A percentile compares a stretch with the other conserved stretches of the same genome.
phyloP scores from a whole-genome alignment of 495 filamentous ascomycete genomes.

The Thozetella sp. region DNA sequence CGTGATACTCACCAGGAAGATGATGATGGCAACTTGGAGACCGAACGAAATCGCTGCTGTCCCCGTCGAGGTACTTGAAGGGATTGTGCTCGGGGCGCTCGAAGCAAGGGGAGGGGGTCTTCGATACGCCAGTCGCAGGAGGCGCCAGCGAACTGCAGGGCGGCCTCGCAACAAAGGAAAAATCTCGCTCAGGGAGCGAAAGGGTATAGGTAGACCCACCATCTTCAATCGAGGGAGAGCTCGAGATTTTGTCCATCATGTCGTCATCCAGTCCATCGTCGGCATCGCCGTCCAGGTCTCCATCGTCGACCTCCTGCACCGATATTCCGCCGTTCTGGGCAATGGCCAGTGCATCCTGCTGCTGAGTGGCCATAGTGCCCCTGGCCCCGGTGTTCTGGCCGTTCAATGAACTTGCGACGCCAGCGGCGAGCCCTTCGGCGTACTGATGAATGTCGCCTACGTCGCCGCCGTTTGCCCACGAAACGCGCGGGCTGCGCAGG shows the following conservation, averaged over 20 bases:
- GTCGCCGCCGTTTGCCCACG: conserved; percentile 51
- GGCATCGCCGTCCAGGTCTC: conserved; percentile 64
- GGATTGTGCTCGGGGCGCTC: conserved; percentile 49
- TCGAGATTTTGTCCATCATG: conserved; percentile 96
- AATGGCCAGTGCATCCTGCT: conserved; percentile 54
- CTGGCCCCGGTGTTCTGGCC: conserved; percentile 23
- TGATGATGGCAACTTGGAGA: conserved; percentile 53
- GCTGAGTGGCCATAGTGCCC: conserved; percentile 37
- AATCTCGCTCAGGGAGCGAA: conserved; percentile 36
- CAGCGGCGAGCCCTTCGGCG: conserved; percentile 47
- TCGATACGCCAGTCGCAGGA: conserved; percentile 25
- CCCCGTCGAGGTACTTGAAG: conserved; percentile 28
- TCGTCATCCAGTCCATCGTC: conserved; percentile 84
- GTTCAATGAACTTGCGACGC: conserved; percentile 47
- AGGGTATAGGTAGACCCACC: conserved; percentile 66
- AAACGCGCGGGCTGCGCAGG: conserved; percentile 51
- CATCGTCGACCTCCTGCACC: conserved; percentile 64
- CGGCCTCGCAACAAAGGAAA: conserved; percentile 31
- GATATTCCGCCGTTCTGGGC: conserved; percentile 54
- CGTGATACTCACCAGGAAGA: conserved; percentile 60
- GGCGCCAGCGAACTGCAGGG: conserved; percentile 23
- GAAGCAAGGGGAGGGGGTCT: conserved; percentile 58
- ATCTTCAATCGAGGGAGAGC: conserved; percentile 97
- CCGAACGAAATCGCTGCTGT: conserved; percentile 33
- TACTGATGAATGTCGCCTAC: conserved; percentile 48